Base-by-base conservation (phyloP, 768 basidiomycete species). In the Russula griseocarnosa region DNA sequence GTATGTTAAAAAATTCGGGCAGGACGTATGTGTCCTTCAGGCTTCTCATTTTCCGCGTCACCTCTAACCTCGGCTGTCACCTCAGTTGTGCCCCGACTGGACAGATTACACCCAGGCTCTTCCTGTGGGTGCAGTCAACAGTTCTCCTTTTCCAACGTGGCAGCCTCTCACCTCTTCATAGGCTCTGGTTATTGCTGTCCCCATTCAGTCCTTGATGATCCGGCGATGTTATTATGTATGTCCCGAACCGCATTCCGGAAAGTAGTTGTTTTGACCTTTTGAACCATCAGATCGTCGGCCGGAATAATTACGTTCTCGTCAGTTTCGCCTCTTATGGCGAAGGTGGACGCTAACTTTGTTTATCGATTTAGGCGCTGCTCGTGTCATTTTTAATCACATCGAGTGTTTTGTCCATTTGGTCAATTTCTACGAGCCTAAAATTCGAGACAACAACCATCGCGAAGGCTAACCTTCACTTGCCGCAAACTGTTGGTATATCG, bases 151-250 rank as follows among this genome's bases (percentile, higher is more conserved):
- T 28, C 28, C n/a, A 13, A 18, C 9, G 9, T 51, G 22, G 20
- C 50, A 5, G 13, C 28, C 20, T 58, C 30, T 54, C 36, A 65
- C 26, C 8, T 11, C 24, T 55, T 44, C 14, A 18, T n/a, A 65
- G 63, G 44, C 38, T 13, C 47, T 51, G 30, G 1, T 46, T 30
- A 60, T 60, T 26, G 18, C 63, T 3, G 38, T 18, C 40, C 63
- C 63, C 6, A 55, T 65, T 30, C 63, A 65, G 3, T 40, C 47
- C 7, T 40, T 55, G 47, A 60, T 65, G 63, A 50, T 65, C n/a
- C 49, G 30, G 40, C 63, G 63, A 6, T 65, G 63, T 26, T 60
- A 65, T 56, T 10, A 65, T 52, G 63, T 65, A 38, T 32, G 63
- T 60, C 24, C 30, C 51, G 9, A 13, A 34, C 22, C 16, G 22